Evolutionary conservation across 352 stramenopile genomes (phyloP).

Genomic region (Pythium sp.): DNA sequence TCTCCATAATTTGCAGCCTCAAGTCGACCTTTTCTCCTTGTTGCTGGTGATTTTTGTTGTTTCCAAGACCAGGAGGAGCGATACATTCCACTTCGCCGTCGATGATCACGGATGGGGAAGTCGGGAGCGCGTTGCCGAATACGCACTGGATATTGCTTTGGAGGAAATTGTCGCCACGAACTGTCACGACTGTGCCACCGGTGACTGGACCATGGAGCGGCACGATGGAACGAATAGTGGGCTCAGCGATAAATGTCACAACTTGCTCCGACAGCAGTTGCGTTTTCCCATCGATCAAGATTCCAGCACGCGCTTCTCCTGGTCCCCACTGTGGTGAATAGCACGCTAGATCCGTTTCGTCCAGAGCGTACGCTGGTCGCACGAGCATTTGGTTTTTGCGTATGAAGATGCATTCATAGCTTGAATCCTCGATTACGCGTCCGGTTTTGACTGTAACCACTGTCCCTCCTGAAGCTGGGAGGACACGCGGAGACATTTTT

Average conservation of each 20-base stretch:
- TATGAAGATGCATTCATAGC: conserved; percentile 40
- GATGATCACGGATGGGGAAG: conserved; percentile 20
- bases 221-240: conserved; percentile 20
- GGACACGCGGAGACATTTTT: conserved; percentile 22
- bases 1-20: conserved; percentile 9
- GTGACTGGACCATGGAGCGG: conserved; percentile 24
- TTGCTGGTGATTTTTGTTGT: too few relatives aligned
- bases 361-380: conserved; percentile 26
- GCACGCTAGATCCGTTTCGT: conserved; percentile 23
- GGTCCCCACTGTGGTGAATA: conserved; percentile 28
- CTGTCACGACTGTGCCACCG: conserved; percentile 26
- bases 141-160: conserved; percentile 20
- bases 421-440: conserved; percentile 7
- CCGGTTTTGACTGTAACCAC: conserved; percentile 25
- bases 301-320: conserved; percentile 23
- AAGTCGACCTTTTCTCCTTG: neutral
- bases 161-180: conserved; percentile 24
- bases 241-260: conserved; percentile 25
- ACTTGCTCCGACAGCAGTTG: conserved; percentile 18
- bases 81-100: conserved; percentile 22
- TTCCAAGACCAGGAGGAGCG: conserved; percentile 9
- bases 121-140: conserved; percentile 24
- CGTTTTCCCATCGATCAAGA: conserved; percentile 24
- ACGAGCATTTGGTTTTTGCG: conserved; percentile 11
- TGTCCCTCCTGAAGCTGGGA: conserved; percentile 27